Percentiles rank a stretch among this genome's conserved stretches.
These are phyloP conservation scores for Fusarium sp. DNA, from an alignment of 2,329 filamentous ascomycete genomes.

Conservation along the genomic window DNA sequence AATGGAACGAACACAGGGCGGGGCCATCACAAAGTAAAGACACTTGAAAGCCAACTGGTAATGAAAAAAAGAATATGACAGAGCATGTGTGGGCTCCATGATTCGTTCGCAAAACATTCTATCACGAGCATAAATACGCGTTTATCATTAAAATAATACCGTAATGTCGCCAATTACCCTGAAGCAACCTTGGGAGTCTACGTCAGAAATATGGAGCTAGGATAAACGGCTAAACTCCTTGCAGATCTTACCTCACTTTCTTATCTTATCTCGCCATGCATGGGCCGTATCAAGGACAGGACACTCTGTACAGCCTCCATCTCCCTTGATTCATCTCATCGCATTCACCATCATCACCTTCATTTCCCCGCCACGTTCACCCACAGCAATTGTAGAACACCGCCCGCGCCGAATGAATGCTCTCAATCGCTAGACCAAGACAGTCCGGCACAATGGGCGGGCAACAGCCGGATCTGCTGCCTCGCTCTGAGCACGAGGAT, in stretches of 20 bases:
- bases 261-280: conserved; percentile 23
- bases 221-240: conserved; percentile 13
- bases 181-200: neutral
- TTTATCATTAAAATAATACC: no score
- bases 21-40: no score
- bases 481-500: conserved; percentile 32
- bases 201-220: neutral
- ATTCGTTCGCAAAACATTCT: no score
- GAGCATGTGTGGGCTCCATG: neutral
- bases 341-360: conserved; percentile 10
- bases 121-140: no score
- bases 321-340: conserved; percentile 22
- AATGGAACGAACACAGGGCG: no score
- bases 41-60: no score
- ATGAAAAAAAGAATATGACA: neutral
- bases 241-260: conserved; percentile 22
- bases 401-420: conserved; percentile 31
- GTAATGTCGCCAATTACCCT: neutral
- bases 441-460: conserved; percentile 39
- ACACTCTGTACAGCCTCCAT: conserved; percentile 30
- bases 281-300: conserved; percentile 34
- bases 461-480: conserved; percentile 36
- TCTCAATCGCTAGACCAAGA: conserved; percentile 35
- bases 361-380: neutral
- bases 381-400: neutral